Conservation (phyloP, 331 rosid species). For the Pyracantha coccinea region DNA sequence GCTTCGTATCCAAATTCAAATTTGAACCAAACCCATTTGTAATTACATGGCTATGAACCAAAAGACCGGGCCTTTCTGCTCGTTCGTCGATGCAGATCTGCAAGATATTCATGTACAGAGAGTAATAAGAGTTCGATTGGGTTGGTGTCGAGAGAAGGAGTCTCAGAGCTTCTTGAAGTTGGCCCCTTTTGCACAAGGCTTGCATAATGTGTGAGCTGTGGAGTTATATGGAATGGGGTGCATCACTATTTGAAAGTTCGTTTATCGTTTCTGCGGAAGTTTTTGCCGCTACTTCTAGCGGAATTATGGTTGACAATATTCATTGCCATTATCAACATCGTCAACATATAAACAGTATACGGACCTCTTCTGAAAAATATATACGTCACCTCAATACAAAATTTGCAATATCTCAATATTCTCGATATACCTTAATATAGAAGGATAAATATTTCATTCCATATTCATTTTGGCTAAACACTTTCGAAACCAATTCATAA, state of each 20-base stretch:
- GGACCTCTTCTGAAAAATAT: no score
- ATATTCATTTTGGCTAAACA: background rate
- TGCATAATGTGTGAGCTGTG: background rate
- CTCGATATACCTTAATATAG: no score
- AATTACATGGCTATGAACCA: conserved; percentile 17
- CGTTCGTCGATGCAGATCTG: conserved; percentile 15
- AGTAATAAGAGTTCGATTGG: background rate
- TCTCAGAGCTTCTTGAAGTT: background rate
- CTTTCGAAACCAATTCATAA: no score
- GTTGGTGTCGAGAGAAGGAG: background rate
- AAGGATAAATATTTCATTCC: no score
- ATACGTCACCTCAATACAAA: no score
- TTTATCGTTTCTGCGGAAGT: background rate
- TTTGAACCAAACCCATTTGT: conserved; percentile 21
- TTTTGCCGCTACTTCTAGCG: background rate
- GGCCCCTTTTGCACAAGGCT: background rate
- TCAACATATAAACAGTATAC: no score
- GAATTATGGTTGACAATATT: no score
- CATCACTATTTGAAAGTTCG: background rate
- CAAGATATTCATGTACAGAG: conserved; percentile 16
- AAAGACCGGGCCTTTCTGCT: conserved; percentile 19
- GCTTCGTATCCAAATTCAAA: conserved; percentile 17
- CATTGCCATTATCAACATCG: no score
- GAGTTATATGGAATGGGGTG: background rate
- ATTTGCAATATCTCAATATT: no score